Evolutionary conservation across 371 early-diverging fungal species (phyloP), one percentile per base, ranked within the genome.

Genomic region (Mucor racemosus): DNA sequence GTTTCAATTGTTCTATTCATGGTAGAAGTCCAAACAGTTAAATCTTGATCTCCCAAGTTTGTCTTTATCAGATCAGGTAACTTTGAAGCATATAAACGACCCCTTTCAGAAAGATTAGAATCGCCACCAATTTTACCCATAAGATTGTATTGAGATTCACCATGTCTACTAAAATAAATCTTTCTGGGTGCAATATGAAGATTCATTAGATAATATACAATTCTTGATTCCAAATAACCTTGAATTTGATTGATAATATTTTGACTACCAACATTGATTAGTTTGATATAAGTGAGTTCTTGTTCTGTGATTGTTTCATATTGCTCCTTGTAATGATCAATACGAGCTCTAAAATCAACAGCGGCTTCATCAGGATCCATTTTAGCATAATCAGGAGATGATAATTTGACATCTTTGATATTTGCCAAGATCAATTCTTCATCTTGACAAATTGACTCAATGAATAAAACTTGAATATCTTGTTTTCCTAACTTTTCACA

Each of bases 141-240:
- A 13, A 97, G 84, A 79, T 95, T 95, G 74, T 86, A 93, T 70
- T 90, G 77, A 50, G 93, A 93, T 79, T 99, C 99, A 66, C 99
- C 99, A 76, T 96, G 95, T 64, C 91, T 72, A 64, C 89, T 90
- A 58, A 99, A 93, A 75, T 96, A 95, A 58, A 99, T 95, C 71
- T 91, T 90, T 61, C 97, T 71, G 5, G 98, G 96, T 11, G 92
- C 90, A 59, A 96, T 97, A 81, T 99, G 98, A 38, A 99, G 86
- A 78, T 99, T 99, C 98, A 98, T 98, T 67, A 98, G 79, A 73
- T 95, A 98, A 79, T 96, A 98, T 11, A 97, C 96, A 64, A 99
- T 94, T 44, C 98, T 84, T 42, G 94, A 92, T 76, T 97, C 95
- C 17, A 98, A 85, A 76, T 97, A 98, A 58, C 97, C 97, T 64